Evolutionary conservation across 306 rosid genomes (phyloP).

Genomic region (Biancaea sappan): DNA sequence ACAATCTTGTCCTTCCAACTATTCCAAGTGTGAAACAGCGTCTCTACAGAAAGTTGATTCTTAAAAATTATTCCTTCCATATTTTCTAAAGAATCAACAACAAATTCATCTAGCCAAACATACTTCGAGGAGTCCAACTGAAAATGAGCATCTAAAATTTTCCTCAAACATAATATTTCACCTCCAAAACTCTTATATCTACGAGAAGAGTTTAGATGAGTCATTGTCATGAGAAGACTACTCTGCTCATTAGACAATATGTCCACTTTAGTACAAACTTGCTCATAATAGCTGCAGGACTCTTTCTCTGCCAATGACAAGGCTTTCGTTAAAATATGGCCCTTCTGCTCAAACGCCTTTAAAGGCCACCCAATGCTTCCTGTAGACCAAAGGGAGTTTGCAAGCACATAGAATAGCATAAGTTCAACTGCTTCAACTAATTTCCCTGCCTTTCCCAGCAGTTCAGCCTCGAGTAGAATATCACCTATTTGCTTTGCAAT

Average conservation of each 20-base stretch:
- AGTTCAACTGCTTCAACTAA: slow-evolving; percentile 52
- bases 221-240: slow-evolving; percentile 17
- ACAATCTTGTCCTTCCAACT: slow-evolving; percentile 61
- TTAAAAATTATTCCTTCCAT: slow-evolving; percentile 32
- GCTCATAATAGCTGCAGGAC: slow-evolving; percentile 34
- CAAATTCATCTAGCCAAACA: slow-evolving; percentile 43
- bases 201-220: slow-evolving; percentile 48
- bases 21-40: slow-evolving; percentile 68
- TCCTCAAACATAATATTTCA: slow-evolving; percentile 60
- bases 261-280: slow-evolving; percentile 53
- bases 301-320: slow-evolving; percentile 50
- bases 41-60: slow-evolving; percentile 50
- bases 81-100: slow-evolving; percentile 32
- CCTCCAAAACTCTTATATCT: slow-evolving; percentile 43
- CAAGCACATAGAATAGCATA: slow-evolving; percentile 46
- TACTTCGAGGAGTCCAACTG: slow-evolving; percentile 38
- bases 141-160: slow-evolving; percentile 64
- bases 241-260: slow-evolving; percentile 41
- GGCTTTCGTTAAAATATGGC: slow-evolving; percentile 52
- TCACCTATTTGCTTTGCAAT: slow-evolving; percentile 63
- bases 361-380: slow-evolving; percentile 78
- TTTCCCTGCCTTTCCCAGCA: slow-evolving; percentile 59
- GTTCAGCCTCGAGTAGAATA: slow-evolving; percentile 44
- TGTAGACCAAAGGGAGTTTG: slow-evolving; percentile 65
- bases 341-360: slow-evolving; percentile 48